Base-by-base conservation (phyloP, 345 rosid genomes). In the Ceriops zippeliana region DNA sequence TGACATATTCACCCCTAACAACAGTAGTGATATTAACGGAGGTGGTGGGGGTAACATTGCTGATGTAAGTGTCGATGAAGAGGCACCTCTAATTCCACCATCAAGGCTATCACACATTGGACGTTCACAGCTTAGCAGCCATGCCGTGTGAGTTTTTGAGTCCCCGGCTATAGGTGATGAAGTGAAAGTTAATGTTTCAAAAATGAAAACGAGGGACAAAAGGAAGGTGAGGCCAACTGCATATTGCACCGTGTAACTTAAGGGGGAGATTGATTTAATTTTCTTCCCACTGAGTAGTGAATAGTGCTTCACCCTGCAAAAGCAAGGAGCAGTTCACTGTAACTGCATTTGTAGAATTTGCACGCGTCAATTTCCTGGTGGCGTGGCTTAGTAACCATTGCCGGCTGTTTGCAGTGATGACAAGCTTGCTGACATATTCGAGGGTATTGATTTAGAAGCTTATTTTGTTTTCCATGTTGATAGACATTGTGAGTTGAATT, bases 31-130 rank as follows among this genome's bases (percentile, higher is more conserved):
- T 70, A 80, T 19, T 34, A 70, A 52, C 37, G 80, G 80, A 68
- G 82, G 72, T 16, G 72, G 73, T 30, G 78, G 77, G 26, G 83
- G 82, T 16, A 74, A 74, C 46, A 59, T 54, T 57, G 42, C 76
- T 22, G 92, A 74, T 13, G 66, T 75, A 62, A 85, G 76, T 22
- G 74, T 73, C 15, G 97, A 95, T 42, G 97, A 88, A 79, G 98
- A 95, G 85, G 87, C 87, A 30, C 97, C 93, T 64, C 80, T 95
- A 64, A 78, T 91, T 19, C 67, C 97, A 42, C 79, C 87, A 10
- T 82, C 88, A 35, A 87, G 99, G 71, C 73, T 89, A 65, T 88
- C 92, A 3, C 96, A 88, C 71, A 75, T 90, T 0, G 99, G 97
- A 28, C 87, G 96, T 22, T 72, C 90, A 7, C 98, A 87, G 82